Conservation (phyloP, 148 eudicot species). For the Diospyros kaki region DNA sequence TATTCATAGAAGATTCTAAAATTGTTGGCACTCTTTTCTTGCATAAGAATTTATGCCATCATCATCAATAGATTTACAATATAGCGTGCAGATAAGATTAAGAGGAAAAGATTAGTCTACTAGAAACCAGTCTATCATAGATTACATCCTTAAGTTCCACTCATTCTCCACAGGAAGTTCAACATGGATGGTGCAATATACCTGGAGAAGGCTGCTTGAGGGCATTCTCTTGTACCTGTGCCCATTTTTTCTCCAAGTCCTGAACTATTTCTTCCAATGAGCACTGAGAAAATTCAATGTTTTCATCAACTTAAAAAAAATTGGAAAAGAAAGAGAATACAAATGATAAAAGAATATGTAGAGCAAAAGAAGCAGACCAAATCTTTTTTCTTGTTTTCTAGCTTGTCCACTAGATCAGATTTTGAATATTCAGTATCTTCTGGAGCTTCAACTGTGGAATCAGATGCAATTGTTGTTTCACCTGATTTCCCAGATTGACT, state of each 20-base stretch:
- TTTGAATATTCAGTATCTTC: conserved; percentile 43
- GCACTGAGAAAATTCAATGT: conserved; percentile 36
- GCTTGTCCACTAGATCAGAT: conserved; percentile 45
- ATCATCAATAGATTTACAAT: too few relatives aligned
- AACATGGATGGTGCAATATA: conserved; percentile 8
- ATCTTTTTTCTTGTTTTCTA: conserved; percentile 80
- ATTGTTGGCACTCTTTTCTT: not conserved
- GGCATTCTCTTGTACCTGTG: conserved; percentile 70
- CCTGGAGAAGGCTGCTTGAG: conserved; percentile 90
- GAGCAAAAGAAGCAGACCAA: conserved; percentile 40
- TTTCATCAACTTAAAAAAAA: conserved; percentile 13
- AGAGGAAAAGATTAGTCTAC: too few relatives aligned
- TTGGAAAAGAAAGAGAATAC: not conserved
- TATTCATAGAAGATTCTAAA: not conserved
- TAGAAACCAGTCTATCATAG: too few relatives aligned
- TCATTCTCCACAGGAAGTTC: too few relatives aligned
- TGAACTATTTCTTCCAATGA: conserved; percentile 59
- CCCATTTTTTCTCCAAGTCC: conserved; percentile 73
- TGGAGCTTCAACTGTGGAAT: conserved; percentile 22
- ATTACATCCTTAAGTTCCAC: too few relatives aligned
- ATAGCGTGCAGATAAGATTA: too few relatives aligned
- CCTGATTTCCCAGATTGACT: conserved; percentile 26
- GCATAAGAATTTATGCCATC: not conserved
- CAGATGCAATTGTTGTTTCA: conserved; percentile 19
- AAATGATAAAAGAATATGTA: not conserved